Evolutionary conservation across 306 rosid genomes (phyloP).

Genomic region (Psophocarpus tetragonolobus): DNA sequence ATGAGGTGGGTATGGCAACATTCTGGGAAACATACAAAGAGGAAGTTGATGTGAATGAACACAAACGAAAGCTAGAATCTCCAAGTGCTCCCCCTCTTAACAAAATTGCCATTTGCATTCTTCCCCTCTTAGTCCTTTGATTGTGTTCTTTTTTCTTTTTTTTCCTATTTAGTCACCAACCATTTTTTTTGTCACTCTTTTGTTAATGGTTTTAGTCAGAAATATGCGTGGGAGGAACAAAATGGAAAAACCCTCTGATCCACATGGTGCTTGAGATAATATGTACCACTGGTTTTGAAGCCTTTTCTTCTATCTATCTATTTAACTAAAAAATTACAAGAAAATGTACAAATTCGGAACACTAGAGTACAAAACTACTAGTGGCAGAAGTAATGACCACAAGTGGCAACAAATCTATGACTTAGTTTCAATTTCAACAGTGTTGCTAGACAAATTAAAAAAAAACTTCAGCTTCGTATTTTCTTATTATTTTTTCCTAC

Average conservation of each 20-base stretch:
- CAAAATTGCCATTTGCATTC: slow-evolving; percentile 64
- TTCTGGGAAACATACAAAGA: slow-evolving; percentile 57
- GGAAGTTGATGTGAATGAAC: slow-evolving; percentile 42
- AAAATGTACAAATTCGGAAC: not conserved
- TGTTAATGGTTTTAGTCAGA: slow-evolving; percentile 29
- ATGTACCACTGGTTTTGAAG: slow-evolving; percentile 54
- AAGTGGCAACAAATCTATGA: not conserved
- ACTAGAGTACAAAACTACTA: slow-evolving; percentile 36
- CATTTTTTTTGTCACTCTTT: slow-evolving; percentile 36
- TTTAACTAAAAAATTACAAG: not conserved
- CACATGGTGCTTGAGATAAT: slow-evolving; percentile 50
- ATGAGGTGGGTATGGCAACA: slow-evolving; percentile 42
- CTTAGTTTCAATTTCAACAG: slow-evolving; percentile 34
- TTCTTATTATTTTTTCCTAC: not conserved
- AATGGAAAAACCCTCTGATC: slow-evolving; percentile 45
- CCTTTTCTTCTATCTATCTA: slow-evolving; percentile 24
- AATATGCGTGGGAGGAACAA: slow-evolving; percentile 37
- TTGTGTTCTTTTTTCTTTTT: not conserved
- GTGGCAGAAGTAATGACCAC: not conserved
- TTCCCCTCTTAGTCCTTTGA: not conserved
- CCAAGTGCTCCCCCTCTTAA: slow-evolving; percentile 57
- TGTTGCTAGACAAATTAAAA: not conserved
- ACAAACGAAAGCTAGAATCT: slow-evolving; percentile 53
- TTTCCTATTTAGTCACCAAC: slow-evolving; percentile 29
- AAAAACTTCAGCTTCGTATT: not conserved